A percentile compares a stretch with the other conserved stretches of the same genome.
Evolutionary conservation across 2,329 filamentous ascomycete genomes (phyloP).

Genomic region (Pseudocercospora pini-densiflorae): DNA sequence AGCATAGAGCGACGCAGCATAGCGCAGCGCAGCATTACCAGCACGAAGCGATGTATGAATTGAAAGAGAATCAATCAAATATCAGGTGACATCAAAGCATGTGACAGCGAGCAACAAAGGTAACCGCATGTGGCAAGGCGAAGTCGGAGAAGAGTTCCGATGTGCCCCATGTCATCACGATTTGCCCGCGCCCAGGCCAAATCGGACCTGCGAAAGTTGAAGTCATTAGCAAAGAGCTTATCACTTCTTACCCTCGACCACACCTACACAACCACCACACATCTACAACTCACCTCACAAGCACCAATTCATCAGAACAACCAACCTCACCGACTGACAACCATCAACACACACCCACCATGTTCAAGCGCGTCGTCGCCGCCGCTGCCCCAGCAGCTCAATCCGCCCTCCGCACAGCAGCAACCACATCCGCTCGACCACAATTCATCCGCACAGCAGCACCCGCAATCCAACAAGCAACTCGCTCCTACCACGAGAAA

Average conservation of each 20-base stretch:
- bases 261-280: slow-evolving; percentile 11
- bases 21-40: not conserved
- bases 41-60: slow-evolving; percentile 6
- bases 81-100: too few species aligned
- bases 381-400: slow-evolving; percentile 58
- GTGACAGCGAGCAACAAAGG: not conserved
- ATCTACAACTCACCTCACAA: not conserved
- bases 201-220: not conserved
- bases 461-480: slow-evolving; percentile 46
- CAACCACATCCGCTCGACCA: slow-evolving; percentile 53
- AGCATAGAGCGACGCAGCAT: slow-evolving; percentile 18
- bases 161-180: slow-evolving; percentile 1
- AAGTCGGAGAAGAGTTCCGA: not conserved
- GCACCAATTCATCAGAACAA: slow-evolving; percentile 1
- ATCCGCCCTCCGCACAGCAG: slow-evolving; percentile 54
- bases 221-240: slow-evolving; percentile 5
- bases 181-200: not conserved
- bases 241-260: not conserved
- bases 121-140: not conserved
- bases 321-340: not conserved
- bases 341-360: slow-evolving; percentile 39
- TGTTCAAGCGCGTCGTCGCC: slow-evolving; percentile 63
- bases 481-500: slow-evolving; percentile 68
- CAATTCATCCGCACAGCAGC: slow-evolving; percentile 48
- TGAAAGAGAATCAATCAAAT: not conserved